Evolutionary conservation across 1,284 basidiomycete species (phyloP).

Genomic region (Cutaneotrichosporon mucoides): DNA sequence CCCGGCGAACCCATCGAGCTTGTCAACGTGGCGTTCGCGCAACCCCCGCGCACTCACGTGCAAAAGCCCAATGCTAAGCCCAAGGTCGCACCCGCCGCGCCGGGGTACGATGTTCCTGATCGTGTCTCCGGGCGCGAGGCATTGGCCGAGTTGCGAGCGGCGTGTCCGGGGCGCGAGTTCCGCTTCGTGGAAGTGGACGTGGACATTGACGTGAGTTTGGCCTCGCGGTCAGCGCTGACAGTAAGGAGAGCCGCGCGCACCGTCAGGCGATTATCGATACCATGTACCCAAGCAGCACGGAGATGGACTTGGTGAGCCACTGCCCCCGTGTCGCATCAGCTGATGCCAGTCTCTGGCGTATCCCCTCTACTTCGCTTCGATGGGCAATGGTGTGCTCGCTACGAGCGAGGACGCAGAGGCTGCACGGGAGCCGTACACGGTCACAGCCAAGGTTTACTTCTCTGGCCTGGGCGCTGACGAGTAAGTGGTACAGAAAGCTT

Average conservation of each 20-base stretch:
- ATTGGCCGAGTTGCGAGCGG: constrained; percentile 64
- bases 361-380: constrained; percentile 87
- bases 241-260: constrained; percentile 59
- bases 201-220: no score
- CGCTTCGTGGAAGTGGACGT: constrained; percentile 85
- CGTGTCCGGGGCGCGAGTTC: constrained; percentile 75
- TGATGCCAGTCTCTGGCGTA: constrained; percentile 73
- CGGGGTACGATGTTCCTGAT: constrained; percentile 69
- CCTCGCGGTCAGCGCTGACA: background rate
- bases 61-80: no score
- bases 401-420: constrained; percentile 23
- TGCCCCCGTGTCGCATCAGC: no score
- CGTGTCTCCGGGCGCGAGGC: constrained; percentile 74
- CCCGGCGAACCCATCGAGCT: constrained; percentile 79
- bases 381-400: constrained; percentile 51
- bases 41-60: constrained; percentile 55
- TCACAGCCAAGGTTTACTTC: constrained; percentile 74
- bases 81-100: no score
- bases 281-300: constrained; percentile 76
- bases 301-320: constrained; percentile 77
- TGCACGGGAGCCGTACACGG: constrained; percentile 56
- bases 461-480: constrained; percentile 95
- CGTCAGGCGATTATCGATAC: constrained; percentile 61
- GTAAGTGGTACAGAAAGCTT: constrained; percentile 23
- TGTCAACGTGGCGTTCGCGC: constrained; percentile 94